A percentile compares a stretch with the other conserved stretches of the same genome.
Evolutionary conservation across 495 filamentous ascomycete species (phyloP).

Genomic region (Neurospora sublineolata): DNA sequence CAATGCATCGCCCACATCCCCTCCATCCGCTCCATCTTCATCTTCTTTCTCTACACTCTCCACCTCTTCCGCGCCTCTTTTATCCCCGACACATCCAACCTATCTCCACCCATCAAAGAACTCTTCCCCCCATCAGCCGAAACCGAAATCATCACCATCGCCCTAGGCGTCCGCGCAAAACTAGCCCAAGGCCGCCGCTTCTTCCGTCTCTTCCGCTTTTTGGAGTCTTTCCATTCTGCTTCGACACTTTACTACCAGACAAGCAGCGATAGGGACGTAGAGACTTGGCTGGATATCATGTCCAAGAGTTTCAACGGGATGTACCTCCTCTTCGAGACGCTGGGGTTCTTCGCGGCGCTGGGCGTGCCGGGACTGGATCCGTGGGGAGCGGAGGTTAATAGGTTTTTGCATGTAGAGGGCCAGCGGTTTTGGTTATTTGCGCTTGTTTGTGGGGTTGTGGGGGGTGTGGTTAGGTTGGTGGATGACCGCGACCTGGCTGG

Average conservation of each 20-base stretch:
- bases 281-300: slow-evolving; percentile 30
- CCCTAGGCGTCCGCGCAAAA: slow-evolving; percentile 18
- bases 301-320: slow-evolving; percentile 33
- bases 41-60: slow-evolving; percentile 10
- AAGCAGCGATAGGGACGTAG: no score
- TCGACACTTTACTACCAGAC: slow-evolving; percentile 19
- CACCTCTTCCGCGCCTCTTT: slow-evolving; percentile 14
- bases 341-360: slow-evolving; percentile 31
- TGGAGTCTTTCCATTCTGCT: slow-evolving; percentile 46
- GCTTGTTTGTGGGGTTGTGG: slow-evolving; percentile 25
- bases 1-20: slow-evolving; percentile 30
- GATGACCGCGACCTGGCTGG: slow-evolving; percentile 3
- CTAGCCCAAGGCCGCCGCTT: slow-evolving; percentile 39
- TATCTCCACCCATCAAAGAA: neutral
- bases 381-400: slow-evolving; percentile 12
- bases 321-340: slow-evolving; percentile 37
- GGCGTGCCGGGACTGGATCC: slow-evolving; percentile 34
- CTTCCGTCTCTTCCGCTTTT: slow-evolving; percentile 52
- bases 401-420: slow-evolving; percentile 34
- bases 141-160: slow-evolving; percentile 1
- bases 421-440: slow-evolving; percentile 57
- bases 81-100: no score
- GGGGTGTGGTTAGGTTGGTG: slow-evolving; percentile 16
- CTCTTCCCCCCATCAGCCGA: slow-evolving; percentile 1
- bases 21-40: slow-evolving; percentile 20